These are phyloP conservation scores for Backusella sp. DNA, from an alignment of 192 early-diverging fungal species.

Conservation along the genomic window DNA sequence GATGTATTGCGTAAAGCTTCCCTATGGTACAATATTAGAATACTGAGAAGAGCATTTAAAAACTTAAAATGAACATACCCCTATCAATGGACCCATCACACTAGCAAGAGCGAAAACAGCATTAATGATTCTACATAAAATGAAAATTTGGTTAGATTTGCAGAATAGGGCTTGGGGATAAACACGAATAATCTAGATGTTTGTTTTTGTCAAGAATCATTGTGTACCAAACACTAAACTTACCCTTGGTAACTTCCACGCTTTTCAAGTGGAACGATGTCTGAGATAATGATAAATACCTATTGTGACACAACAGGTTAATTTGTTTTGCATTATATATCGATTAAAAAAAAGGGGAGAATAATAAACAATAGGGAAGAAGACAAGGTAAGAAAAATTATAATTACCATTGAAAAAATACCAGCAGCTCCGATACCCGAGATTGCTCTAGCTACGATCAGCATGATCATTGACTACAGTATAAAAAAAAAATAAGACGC, in stretches of 20 bases:
- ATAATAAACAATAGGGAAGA: background rate
- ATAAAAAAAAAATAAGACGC: background rate
- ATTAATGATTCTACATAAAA: slow-evolving; percentile 33
- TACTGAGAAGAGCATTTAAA: no score
- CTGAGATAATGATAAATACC: slow-evolving; percentile 80
- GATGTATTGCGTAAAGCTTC: slow-evolving; percentile 31
- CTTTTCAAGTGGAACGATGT: slow-evolving; percentile 78
- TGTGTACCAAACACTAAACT: slow-evolving; percentile 1
- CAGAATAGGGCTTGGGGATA: no score
- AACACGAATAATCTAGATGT: background rate
- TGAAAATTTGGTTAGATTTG: background rate
- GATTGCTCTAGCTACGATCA: slow-evolving; percentile 63
- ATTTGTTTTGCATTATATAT: slow-evolving; percentile 12
- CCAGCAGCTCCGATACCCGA: slow-evolving; percentile 64
- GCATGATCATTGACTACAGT: slow-evolving; percentile 36
- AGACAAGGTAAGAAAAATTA: background rate
- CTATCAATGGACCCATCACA: slow-evolving; percentile 38
- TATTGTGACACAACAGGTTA: background rate
- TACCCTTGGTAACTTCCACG: slow-evolving; percentile 65
- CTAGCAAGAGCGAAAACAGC: slow-evolving; percentile 36
- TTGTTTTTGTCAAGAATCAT: background rate
- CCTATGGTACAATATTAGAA: background rate
- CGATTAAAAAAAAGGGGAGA: background rate
- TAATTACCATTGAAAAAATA: slow-evolving; percentile 50
- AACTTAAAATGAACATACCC: slow-evolving; percentile 16